Evolutionary conservation across 768 basidiomycete species (phyloP), one percentile per base, ranked within the genome.

Genomic region (Hericium alpestre): DNA sequence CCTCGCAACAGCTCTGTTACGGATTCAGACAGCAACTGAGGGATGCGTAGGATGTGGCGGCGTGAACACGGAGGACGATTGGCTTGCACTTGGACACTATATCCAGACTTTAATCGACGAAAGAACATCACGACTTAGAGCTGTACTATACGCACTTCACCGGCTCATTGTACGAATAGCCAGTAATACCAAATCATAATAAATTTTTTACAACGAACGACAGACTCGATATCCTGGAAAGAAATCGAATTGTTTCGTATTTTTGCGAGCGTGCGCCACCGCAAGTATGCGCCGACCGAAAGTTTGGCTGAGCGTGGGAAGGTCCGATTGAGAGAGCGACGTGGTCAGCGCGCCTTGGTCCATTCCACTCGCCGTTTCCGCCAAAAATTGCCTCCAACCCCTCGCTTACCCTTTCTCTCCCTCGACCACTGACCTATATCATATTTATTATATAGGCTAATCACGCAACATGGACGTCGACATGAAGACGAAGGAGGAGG

Each of bases 401-500:
- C 50, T n/a, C 41, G 32, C 38, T 15, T 51, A 20, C 38, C n/a
- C 25, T 12, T 23, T 37, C 50, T 50, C 25, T 10, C 32, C 40
- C 20, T 23, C 12, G 49, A 27, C 39, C 13, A 38, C 43, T 46
- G 20, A 46, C 43, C 43, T 46, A 46, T 46, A 15, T 18, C 13
- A 11, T 46, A 46, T 46, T 46, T 46, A 32, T 32, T 32, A 32
- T 32, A n/a, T 46, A 46, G 43, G 43, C 43, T 51, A 51, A 25
- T 25, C n/a, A 41, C 39, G 18, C 49, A 39, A 11, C 52, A 90
- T 90, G 87, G 87, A 90, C 68, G 79, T 89, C 61, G 87, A 90
- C 64, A 88, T 88, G 85, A 85, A 86, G 70, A 75, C 70, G 66
- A 89, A 88, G 69, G 86, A 88, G 56, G 84, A 88, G 60, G 71